These are phyloP conservation scores for Moricandia arvensis DNA, from an alignment of 345 rosid species.

Conservation along the genomic window DNA sequence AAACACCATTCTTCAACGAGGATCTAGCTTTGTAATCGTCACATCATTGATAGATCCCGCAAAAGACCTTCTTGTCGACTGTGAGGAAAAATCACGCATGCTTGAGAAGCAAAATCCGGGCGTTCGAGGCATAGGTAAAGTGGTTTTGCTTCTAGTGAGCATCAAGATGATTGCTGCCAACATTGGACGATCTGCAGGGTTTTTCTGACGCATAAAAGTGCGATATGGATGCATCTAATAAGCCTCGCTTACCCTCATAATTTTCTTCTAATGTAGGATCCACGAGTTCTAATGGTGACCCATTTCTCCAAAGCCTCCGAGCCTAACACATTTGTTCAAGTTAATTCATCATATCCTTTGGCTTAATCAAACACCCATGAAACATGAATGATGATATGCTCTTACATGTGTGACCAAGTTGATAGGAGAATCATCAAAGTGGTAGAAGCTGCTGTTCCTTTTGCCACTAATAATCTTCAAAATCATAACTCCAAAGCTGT, in stretches of 20 bases:
- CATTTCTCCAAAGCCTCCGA: constrained; percentile 12
- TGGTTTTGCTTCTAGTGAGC: background rate
- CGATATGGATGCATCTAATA: constrained; percentile 3
- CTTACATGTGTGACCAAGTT: constrained; percentile 37
- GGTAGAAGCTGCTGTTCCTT: background rate
- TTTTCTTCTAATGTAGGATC: background rate
- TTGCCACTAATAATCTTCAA: background rate
- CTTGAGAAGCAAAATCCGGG: background rate
- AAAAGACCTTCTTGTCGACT: background rate
- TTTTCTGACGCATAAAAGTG: background rate
- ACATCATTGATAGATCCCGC: background rate
- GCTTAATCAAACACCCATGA: background rate
- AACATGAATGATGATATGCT: constrained; percentile 2
- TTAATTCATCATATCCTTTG: background rate
- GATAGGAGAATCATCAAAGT: background rate
- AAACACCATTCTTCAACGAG: background rate
- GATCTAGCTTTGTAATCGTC: background rate
- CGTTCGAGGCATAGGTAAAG: background rate
- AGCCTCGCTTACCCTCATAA: background rate
- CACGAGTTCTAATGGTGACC: background rate
- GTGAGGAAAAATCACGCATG: background rate
- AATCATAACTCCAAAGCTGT: background rate
- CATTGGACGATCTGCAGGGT: constrained; percentile 1
- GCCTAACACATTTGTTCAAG: background rate
- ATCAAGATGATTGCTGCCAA: background rate